These are phyloP conservation scores for Backusella sp. DNA, from an alignment of 192 early-diverging fungal species.

Conservation along the genomic window DNA sequence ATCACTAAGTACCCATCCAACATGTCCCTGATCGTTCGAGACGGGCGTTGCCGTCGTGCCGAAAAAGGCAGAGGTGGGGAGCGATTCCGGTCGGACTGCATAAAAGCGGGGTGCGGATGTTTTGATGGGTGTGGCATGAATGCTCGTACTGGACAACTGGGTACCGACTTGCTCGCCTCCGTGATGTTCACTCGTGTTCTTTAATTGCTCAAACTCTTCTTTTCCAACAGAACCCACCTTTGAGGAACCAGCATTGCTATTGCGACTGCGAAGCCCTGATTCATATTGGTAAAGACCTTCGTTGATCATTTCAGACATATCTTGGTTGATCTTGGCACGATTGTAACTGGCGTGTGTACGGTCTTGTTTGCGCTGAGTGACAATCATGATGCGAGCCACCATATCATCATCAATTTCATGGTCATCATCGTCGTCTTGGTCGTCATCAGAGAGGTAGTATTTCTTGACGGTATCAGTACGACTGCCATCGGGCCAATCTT, in stretches of 20 bases:
- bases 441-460: constrained; percentile 43
- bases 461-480: constrained; percentile 45
- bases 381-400: constrained; percentile 86
- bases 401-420: constrained; percentile 90
- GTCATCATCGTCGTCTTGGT: constrained; percentile 60
- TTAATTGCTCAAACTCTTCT: constrained; percentile 55
- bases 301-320: constrained; percentile 90
- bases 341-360: constrained; percentile 76
- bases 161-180: neutral
- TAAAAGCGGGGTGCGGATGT: constrained; percentile 44
- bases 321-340: constrained; percentile 73
- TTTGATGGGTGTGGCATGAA: constrained; percentile 15
- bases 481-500: constrained; percentile 63
- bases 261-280: constrained; percentile 47
- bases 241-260: constrained; percentile 13
- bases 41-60: neutral
- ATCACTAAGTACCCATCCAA: constrained; percentile 75
- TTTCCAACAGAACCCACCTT: constrained; percentile 65
- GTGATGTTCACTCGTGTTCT: constrained; percentile 36
- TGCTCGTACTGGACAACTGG: neutral
- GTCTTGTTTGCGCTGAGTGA: constrained; percentile 77
- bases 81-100: constrained; percentile 42
- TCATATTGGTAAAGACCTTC: constrained; percentile 94
- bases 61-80: constrained; percentile 11
- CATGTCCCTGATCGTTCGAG: constrained; percentile 55